Evolutionary conservation across 495 filamentous ascomycete genomes (phyloP).

Genomic region (Tricharina praecox): DNA sequence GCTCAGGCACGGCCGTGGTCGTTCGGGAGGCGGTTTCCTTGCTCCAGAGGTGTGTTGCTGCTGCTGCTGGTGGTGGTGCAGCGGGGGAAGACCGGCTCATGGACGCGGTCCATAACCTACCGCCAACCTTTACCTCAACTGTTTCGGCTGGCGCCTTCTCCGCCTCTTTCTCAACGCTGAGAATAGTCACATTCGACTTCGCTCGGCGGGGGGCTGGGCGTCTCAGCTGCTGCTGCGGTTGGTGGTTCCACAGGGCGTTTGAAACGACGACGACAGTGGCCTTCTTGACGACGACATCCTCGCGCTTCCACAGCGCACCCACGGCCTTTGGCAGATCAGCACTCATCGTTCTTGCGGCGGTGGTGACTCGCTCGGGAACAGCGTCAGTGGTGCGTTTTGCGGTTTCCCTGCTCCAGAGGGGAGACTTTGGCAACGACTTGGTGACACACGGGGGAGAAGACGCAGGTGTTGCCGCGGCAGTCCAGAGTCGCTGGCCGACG

Average conservation of each 20-base stretch:
- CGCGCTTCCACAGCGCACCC: neutral
- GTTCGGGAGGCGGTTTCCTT: constrained; percentile 17
- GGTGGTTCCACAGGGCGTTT: neutral
- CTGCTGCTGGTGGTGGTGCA: neutral
- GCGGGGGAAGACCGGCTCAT: neutral
- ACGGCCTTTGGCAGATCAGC: neutral
- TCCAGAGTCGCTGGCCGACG: constrained; percentile 3
- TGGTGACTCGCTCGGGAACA: constrained; percentile 7
- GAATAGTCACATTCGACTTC: neutral
- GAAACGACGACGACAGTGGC: neutral
- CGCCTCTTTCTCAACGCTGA: neutral
- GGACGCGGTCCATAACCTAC: constrained; percentile 1
- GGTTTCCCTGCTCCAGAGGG: constrained; percentile 1
- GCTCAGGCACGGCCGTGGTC: constrained; percentile 15
- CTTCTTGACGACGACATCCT: constrained; percentile 1
- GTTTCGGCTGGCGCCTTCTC: neutral
- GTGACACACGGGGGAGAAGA: neutral
- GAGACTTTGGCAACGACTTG: neutral
- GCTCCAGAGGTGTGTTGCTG: constrained; percentile 21
- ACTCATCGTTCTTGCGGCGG: neutral
- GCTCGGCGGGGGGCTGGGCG: neutral
- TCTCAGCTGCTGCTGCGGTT: neutral
- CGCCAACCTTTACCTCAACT: constrained; percentile 2
- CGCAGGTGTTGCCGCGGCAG: neutral
- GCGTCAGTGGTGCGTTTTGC: constrained; percentile 7